These are phyloP conservation scores for Gnomoniopsis smithogilvyi DNA, from an alignment of 2,329 filamentous ascomycete genomes.

Conservation along the genomic window DNA sequence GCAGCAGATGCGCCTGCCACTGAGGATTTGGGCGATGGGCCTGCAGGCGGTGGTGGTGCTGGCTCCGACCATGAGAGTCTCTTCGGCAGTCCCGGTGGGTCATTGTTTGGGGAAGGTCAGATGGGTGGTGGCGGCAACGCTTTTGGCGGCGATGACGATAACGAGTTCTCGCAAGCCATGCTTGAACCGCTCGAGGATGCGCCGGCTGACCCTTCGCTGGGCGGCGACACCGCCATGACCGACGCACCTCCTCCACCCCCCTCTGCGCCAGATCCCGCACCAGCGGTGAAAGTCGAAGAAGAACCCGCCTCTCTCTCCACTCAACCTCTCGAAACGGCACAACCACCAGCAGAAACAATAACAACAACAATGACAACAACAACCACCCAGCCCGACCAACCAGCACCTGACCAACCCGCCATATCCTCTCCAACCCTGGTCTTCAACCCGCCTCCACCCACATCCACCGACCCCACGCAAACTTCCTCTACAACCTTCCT, in stretches of 20 bases:
- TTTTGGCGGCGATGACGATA: conserved; percentile 80
- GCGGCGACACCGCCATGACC: conserved; percentile 29
- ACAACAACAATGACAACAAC: neutral
- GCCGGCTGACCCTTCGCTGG: conserved; percentile 35
- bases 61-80: conserved; percentile 75
- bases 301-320: neutral
- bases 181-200: conserved; percentile 39
- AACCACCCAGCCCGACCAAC: neutral
- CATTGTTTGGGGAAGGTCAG: conserved; percentile 76
- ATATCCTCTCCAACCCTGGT: conserved; percentile 32
- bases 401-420: conserved; percentile 1
- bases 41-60: conserved; percentile 34
- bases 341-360: conserved; percentile 14
- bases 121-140: conserved; percentile 42
- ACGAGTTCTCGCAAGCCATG: conserved; percentile 76
- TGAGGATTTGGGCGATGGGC: conserved; percentile 38
- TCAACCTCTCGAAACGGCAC: conserved; percentile 8
- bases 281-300: neutral
- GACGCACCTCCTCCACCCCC: conserved; percentile 21
- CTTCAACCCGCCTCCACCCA: conserved; percentile 33
- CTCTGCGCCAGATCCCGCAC: neutral
- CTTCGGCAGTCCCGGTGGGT: conserved; percentile 78
- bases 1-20: conserved; percentile 25
- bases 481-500: conserved; percentile 79
- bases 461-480: conserved; percentile 51